Evolutionary conservation across 345 rosid species (phyloP), one percentile per base, ranked within the genome.

Genomic region (Ricinus communis): DNA sequence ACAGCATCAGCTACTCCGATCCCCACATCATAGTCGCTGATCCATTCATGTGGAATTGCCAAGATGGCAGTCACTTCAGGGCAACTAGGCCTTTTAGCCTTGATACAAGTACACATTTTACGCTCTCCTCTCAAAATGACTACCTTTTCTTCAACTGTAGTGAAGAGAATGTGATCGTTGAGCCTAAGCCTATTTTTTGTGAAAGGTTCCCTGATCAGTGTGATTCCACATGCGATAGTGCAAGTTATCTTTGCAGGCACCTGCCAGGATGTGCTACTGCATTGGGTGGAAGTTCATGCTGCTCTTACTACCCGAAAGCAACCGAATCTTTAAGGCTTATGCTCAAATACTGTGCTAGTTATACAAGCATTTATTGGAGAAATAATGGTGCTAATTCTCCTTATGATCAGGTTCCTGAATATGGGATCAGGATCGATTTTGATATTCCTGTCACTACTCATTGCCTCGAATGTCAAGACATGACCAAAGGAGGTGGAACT

Each of bases 121-220:
- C 94, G 0, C 88, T 91, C 67, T 93, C 98, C 57, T 50, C 87
- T 43, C 91, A 90, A 63, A 95, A 92, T 31, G 99, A 95, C 74
- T 90, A 92, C 76, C 83, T 95, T 53, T 95, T 95, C 85, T 95
- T 95, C 86, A 95, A 95, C 58, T 92, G 97, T 30, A 83, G 91
- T 24, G 73, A 80, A 18, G 85, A 86, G 27, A 78, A 80, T 24
- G 93, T 90, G 49, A 90, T 92, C 61, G 78, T 92, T 1, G 88
- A 92, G 83, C 93, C 97, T 0, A 92, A 84, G 78, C 92, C 97
- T 0, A 80, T 89, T 47, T 95, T 90, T 77, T 92, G 99, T 13
- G 91, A 92, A 76, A 78, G 91, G 49, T 92, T 87, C 80, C 99
- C 97, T 0, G 96, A 90, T 15, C 87, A 85, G 36, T 95, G 99